A percentile compares a stretch with the other conserved stretches of the same genome.
Conservation (phyloP, 805 yeast species). For the Nakazawaea ishiwadae region DNA sequence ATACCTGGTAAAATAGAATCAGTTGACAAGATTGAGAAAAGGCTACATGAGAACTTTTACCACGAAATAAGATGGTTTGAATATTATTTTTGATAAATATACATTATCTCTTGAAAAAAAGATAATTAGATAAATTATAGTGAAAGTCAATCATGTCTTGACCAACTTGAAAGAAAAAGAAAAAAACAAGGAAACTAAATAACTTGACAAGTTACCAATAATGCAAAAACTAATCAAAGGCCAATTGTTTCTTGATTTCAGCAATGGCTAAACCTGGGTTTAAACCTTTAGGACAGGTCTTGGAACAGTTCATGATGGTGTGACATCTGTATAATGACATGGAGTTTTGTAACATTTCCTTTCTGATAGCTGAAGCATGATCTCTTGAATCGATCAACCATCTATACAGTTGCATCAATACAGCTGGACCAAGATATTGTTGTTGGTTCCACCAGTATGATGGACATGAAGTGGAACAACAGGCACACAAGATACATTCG, state of each 20-base stretch:
- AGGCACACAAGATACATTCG: conserved; percentile 97
- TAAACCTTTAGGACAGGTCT: conserved; percentile 97
- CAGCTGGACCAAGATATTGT: conserved; percentile 98
- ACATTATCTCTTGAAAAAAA: too few relatives aligned
- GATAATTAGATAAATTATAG: too few relatives aligned
- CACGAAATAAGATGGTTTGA: too few relatives aligned
- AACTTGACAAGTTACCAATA: too few relatives aligned
- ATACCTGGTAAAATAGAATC: too few relatives aligned
- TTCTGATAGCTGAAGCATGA: conserved; percentile 77
- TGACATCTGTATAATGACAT: conserved; percentile 99
- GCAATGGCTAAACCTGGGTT: conserved; percentile 98
- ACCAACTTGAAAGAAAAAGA: too few relatives aligned
- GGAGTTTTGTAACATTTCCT: conserved; percentile 87
- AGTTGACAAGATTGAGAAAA: too few relatives aligned
- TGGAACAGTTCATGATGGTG: conserved; percentile 98
- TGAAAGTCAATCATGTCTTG: too few relatives aligned
- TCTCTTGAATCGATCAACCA: conserved; percentile 98
- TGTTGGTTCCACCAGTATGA: conserved; percentile 99
- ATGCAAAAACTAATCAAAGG: conserved; percentile 70
- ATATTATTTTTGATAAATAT: too few relatives aligned
- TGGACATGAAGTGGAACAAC: conserved; percentile 98
- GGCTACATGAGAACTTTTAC: too few relatives aligned
- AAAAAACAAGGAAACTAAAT: background rate
- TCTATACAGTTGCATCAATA: conserved; percentile 97
- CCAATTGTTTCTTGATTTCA: conserved; percentile 90